Evolutionary conservation across 805 yeast genomes (phyloP).

Genomic region (Saccharomycopsis fibuligera): DNA sequence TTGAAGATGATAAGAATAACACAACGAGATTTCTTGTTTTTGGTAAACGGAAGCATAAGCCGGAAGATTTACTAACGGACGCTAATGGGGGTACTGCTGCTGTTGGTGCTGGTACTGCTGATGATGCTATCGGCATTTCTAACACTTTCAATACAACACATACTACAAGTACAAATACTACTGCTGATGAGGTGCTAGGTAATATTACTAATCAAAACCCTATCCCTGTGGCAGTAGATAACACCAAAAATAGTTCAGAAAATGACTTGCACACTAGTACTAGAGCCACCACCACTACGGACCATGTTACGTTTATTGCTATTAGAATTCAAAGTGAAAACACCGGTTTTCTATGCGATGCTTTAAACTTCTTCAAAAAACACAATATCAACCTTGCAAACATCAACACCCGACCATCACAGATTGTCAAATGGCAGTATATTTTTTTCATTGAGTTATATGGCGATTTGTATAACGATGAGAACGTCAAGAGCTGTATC

Average conservation of each 20-base stretch:
- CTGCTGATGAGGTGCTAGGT: constrained; percentile 12
- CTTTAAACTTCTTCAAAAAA: constrained; percentile 49
- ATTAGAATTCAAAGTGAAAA: constrained; percentile 59
- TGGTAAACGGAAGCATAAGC: constrained; percentile 40
- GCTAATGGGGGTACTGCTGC: no score
- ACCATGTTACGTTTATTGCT: constrained; percentile 48
- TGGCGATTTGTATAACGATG: constrained; percentile 33
- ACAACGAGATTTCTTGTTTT: constrained; percentile 81
- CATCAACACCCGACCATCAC: constrained; percentile 74
- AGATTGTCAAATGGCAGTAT: constrained; percentile 66
- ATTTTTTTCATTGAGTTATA: constrained; percentile 72
- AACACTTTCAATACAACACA: no score
- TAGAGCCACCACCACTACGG: constrained; percentile 19
- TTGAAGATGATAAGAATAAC: constrained; percentile 71
- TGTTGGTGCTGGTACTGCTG: no score
- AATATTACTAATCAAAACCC: constrained; percentile 16
- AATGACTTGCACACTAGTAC: background rate
- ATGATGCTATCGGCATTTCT: no score
- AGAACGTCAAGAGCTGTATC: constrained; percentile 31
- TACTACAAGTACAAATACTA: background rate
- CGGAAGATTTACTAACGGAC: no score
- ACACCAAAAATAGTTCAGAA: background rate
- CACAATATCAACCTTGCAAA: constrained; percentile 59
- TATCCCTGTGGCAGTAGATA: background rate
- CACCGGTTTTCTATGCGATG: constrained; percentile 70